A percentile compares a stretch with the other conserved stretches of the same genome.
Evolutionary conservation across 2,329 filamentous ascomycete genomes (phyloP).

Genomic region (Aspergillus piperis): DNA sequence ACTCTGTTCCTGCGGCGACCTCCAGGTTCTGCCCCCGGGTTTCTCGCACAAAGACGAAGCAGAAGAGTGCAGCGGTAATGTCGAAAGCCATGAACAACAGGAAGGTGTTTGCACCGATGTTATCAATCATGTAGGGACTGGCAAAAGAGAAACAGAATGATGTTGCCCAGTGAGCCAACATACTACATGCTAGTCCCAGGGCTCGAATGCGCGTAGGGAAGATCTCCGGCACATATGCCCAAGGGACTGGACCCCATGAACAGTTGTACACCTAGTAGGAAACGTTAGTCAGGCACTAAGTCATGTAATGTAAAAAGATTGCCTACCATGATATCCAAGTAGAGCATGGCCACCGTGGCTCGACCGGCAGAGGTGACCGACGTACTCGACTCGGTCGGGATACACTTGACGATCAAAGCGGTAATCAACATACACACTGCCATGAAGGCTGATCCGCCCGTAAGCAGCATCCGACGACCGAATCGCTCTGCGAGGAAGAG

Average conservation of each 20-base stretch:
- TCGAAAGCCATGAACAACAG: conserved; percentile 45
- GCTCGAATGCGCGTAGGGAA: conserved; percentile 44
- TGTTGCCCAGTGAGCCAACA: conserved; percentile 43
- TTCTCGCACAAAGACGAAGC: conserved; percentile 44
- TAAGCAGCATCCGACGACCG: conserved; percentile 52
- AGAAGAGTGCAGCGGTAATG: conserved; percentile 34
- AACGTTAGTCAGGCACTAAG: not conserved
- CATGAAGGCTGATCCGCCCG: conserved; percentile 53
- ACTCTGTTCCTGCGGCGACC: conserved; percentile 14
- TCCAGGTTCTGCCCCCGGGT: conserved; percentile 42
- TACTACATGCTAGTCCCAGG: conserved; percentile 40
- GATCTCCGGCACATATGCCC: conserved; percentile 41
- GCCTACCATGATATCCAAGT: conserved; percentile 32
- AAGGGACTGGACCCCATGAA: conserved; percentile 37
- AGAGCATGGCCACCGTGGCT: conserved; percentile 54
- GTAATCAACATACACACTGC: conserved; percentile 55
- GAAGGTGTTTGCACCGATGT: conserved; percentile 44
- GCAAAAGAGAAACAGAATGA: conserved; percentile 47
- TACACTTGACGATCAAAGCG: conserved; percentile 47
- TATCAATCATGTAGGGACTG: conserved; percentile 44
- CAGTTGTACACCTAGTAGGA: not conserved
- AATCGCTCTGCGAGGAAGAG: conserved; percentile 54
- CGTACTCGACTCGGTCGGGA: conserved; percentile 42
- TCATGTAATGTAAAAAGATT: not conserved
- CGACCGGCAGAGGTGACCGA: conserved; percentile 36